phyloP scores from a whole-genome alignment of 257 asterid genomes.

The Apocynum venetum region DNA sequence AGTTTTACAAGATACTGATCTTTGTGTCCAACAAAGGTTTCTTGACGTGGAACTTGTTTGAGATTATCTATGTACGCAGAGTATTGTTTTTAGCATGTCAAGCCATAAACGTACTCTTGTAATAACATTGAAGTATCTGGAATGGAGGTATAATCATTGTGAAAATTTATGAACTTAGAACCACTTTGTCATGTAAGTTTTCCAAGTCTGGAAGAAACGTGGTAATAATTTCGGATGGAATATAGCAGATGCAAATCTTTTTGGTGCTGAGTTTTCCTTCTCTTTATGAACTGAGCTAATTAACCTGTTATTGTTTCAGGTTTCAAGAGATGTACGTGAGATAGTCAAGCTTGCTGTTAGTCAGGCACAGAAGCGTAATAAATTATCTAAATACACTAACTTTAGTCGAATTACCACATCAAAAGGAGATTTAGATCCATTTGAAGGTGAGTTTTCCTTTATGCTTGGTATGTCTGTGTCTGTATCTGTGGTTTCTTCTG shows the following conservation, averaged over 20 bases:
- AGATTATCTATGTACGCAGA: background rate
- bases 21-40: background rate
- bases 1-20: background rate
- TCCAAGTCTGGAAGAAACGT: background rate
- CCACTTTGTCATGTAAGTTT: background rate
- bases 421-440: conserved; percentile 77
- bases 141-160: background rate
- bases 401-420: conserved; percentile 69
- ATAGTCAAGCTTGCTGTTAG: conserved; percentile 79
- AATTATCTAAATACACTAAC: conserved; percentile 68
- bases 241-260: background rate
- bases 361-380: conserved; percentile 70
- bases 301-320: conserved; percentile 33
- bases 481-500: background rate
- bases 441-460: conserved; percentile 60
- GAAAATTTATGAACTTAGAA: background rate
- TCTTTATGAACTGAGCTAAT: conserved; percentile 15
- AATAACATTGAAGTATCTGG: background rate
- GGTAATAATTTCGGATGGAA: background rate
- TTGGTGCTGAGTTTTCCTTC: background rate
- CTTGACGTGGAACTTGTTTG: background rate
- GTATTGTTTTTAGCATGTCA: background rate
- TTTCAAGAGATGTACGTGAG: conserved; percentile 79
- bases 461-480: background rate
- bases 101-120: background rate